These are phyloP conservation scores for Crassisporium funariophilum DNA, from an alignment of 768 basidiomycete species.

Conservation along the genomic window DNA sequence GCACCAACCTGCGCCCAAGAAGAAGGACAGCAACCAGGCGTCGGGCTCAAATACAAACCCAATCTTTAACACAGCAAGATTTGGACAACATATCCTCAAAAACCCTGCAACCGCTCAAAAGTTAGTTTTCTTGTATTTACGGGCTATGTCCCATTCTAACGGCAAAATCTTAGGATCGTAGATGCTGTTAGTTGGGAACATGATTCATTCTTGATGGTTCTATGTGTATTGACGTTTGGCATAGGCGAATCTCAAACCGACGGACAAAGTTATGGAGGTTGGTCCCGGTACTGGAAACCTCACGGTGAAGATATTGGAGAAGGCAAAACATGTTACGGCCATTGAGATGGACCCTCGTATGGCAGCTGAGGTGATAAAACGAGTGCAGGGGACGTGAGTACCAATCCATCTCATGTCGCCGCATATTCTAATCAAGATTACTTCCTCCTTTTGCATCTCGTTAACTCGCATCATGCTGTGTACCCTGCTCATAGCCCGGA, in stretches of 20 bases:
- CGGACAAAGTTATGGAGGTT: slow-evolving; percentile 95
- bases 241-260: slow-evolving; percentile 88
- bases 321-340: slow-evolving; percentile 90
- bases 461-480: background rate
- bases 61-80: slow-evolving; percentile 92
- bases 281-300: slow-evolving; percentile 98
- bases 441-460: background rate
- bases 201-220: background rate
- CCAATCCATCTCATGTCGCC: too few species aligned
- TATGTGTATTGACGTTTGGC: slow-evolving; percentile 3
- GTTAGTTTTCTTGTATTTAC: slow-evolving; percentile 43
- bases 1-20: slow-evolving; percentile 64
- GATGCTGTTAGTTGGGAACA: slow-evolving; percentile 39
- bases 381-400: slow-evolving; percentile 98
- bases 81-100: slow-evolving; percentile 98
- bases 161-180: slow-evolving; percentile 48
- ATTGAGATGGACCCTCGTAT: slow-evolving; percentile 99
- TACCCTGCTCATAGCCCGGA: slow-evolving; percentile 66
- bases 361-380: slow-evolving; percentile 96
- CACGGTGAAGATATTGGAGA: slow-evolving; percentile 90
- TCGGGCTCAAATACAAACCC: slow-evolving; percentile 71
- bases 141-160: too few species aligned
- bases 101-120: slow-evolving; percentile 90
- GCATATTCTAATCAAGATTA: slow-evolving; percentile 4
- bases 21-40: slow-evolving; percentile 41